These are phyloP conservation scores for Ustilago tritici DNA, from an alignment of 1,284 basidiomycete genomes.

Conservation along the genomic window DNA sequence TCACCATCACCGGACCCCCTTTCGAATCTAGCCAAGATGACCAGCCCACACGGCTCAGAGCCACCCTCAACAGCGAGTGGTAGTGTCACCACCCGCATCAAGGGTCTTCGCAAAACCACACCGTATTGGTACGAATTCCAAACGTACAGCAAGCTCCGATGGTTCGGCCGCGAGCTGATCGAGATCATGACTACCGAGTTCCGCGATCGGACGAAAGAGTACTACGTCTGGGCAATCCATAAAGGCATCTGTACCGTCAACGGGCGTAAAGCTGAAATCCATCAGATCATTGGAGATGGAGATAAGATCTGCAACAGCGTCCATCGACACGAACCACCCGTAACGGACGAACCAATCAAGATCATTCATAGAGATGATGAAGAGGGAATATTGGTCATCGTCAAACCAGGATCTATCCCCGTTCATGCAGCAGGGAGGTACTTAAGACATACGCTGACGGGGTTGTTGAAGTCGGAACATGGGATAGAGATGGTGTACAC, in stretches of 20 bases:
- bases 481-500: conserved; percentile 86
- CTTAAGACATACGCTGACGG: conserved; percentile 74
- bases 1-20: neutral
- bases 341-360: conserved; percentile 86
- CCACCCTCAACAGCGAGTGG: neutral
- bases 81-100: conserved; percentile 16
- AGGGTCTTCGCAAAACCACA: conserved; percentile 45
- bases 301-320: conserved; percentile 91
- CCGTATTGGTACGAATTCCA: conserved; percentile 67
- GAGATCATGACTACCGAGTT: conserved; percentile 71
- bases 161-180: conserved; percentile 82
- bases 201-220: conserved; percentile 70
- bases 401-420: conserved; percentile 68
- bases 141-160: conserved; percentile 91
- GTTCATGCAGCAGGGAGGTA: conserved; percentile 67
- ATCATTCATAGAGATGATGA: conserved; percentile 82
- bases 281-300: conserved; percentile 84
- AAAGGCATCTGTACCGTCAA: conserved; percentile 96
- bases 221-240: conserved; percentile 76
- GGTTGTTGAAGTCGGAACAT: conserved; percentile 87
- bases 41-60: conserved; percentile 13
- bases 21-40: conserved; percentile 16
- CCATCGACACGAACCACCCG: conserved; percentile 94
- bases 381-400: conserved; percentile 87
- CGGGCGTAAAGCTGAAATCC: conserved; percentile 81